Percentiles rank a stretch among this genome's conserved stretches.
phyloP scores from a whole-genome alignment of 164 flowering plant species.

The Chimonanthus salicifolius region DNA sequence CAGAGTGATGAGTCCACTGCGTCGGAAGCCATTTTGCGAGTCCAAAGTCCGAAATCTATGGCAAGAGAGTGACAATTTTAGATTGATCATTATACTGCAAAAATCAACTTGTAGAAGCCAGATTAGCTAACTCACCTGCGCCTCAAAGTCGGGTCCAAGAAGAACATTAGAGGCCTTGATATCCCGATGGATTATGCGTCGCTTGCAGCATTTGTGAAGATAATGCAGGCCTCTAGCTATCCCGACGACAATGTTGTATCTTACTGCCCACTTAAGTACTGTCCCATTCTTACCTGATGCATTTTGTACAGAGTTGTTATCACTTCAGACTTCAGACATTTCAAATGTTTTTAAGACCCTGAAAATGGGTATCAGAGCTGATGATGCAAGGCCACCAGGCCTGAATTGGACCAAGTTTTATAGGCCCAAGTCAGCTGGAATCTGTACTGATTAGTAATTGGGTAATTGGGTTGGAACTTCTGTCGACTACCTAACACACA shows the following conservation, averaged over 20 bases:
- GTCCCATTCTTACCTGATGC: conserved; percentile 32
- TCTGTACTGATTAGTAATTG: neutral
- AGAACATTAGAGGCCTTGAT: conserved; percentile 90
- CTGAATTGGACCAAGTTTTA: neutral
- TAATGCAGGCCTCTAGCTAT: conserved; percentile 79
- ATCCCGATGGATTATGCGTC: conserved; percentile 78
- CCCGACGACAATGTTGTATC: conserved; percentile 68
- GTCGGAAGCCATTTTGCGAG: conserved; percentile 92
- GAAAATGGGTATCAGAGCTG: neutral
- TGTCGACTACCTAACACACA: neutral
- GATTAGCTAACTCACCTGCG: conserved; percentile 47
- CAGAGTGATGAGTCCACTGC: conserved; percentile 79
- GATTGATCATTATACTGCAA: neutral
- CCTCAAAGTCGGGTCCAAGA: conserved; percentile 73
- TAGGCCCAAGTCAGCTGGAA: neutral
- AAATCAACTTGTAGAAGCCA: neutral
- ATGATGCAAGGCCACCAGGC: neutral
- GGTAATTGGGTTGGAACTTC: neutral
- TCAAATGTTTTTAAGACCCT: neutral
- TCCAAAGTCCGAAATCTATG: conserved; percentile 84
- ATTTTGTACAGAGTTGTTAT: neutral
- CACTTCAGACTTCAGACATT: neutral
- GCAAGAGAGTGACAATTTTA: neutral
- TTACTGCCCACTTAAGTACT: conserved; percentile 54
- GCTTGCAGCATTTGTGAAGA: conserved; percentile 77